Percentiles rank a stretch among this genome's conserved stretches.
Evolutionary conservation across 345 rosid species (phyloP).

Genomic region (Acer yangbiense): DNA sequence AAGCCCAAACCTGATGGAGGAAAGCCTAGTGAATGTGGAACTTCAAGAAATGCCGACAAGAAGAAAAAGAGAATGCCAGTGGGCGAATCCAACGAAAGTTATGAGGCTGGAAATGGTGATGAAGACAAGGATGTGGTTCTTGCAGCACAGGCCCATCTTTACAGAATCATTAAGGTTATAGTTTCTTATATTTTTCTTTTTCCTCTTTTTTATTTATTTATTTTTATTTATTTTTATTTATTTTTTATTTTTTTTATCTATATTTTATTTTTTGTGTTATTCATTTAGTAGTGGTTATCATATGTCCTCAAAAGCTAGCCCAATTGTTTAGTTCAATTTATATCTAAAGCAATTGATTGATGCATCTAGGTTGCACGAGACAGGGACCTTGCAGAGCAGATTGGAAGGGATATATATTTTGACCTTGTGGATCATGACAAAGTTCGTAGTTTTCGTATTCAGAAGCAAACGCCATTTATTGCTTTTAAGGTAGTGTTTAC

Average conservation of each 20-base stretch:
- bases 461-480: conserved; percentile 75
- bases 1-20: conserved; percentile 26
- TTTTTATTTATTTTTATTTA: too few species aligned
- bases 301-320: too few species aligned
- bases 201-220: too few species aligned
- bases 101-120: conserved; percentile 34
- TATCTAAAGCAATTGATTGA: conserved; percentile 25
- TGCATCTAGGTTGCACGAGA: conserved; percentile 62
- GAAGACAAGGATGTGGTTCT: conserved; percentile 25
- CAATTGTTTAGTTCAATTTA: neutral
- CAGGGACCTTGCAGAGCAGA: conserved; percentile 83
- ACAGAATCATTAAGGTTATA: too few species aligned
- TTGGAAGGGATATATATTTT: conserved; percentile 90
- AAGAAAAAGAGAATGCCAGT: conserved; percentile 41
- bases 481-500: conserved; percentile 65
- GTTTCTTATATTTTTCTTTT: too few species aligned
- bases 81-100: conserved; percentile 39
- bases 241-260: too few species aligned
- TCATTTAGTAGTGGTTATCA: too few species aligned
- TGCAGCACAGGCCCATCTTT: neutral
- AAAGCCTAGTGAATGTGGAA: conserved; percentile 25
- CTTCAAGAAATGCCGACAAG: conserved; percentile 26
- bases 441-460: conserved; percentile 88
- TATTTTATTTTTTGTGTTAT: too few species aligned
- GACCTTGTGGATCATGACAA: conserved; percentile 99